A percentile compares a stretch with the other conserved stretches of the same genome.
These are phyloP conservation scores for Stemphylium lycopersici DNA, from an alignment of 2,329 filamentous ascomycete genomes.

Conservation along the genomic window DNA sequence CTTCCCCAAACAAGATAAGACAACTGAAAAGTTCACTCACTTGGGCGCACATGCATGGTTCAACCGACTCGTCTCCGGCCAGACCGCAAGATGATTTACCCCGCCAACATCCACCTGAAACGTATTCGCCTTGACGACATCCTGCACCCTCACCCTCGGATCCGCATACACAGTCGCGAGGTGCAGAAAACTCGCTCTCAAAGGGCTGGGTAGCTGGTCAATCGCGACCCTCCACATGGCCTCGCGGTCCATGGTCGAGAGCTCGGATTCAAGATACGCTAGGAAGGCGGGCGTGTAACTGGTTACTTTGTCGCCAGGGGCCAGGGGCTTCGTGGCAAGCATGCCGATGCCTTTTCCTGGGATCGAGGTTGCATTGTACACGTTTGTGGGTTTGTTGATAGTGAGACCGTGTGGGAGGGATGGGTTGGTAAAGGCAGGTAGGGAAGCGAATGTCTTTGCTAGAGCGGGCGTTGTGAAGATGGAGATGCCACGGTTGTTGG, in stretches of 20 bases:
- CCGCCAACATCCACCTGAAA: slow-evolving; percentile 39
- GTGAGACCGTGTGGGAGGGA: slow-evolving; percentile 5
- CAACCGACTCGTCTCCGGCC: slow-evolving; percentile 49
- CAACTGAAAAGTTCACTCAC: slow-evolving; percentile 20
- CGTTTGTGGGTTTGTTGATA: slow-evolving; percentile 28
- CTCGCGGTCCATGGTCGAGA: slow-evolving; percentile 37
- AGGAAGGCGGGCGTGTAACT: slow-evolving; percentile 42
- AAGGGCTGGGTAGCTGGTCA: slow-evolving; percentile 29
- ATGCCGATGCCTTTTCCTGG: slow-evolving; percentile 42
- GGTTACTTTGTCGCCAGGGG: slow-evolving; percentile 34
- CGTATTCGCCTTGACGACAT: slow-evolving; percentile 46
- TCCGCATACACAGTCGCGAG: slow-evolving; percentile 38
- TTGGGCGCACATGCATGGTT: slow-evolving; percentile 52
- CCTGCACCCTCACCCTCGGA: slow-evolving; percentile 34
- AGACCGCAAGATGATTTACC: slow-evolving; percentile 43
- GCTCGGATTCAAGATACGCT: slow-evolving; percentile 37
- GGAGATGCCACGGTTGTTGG: slow-evolving; percentile 40
- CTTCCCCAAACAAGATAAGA: background rate
- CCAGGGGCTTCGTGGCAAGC: slow-evolving; percentile 30
- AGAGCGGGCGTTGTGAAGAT: slow-evolving; percentile 43
- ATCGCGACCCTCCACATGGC: slow-evolving; percentile 35
- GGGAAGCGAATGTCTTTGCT: slow-evolving; percentile 25
- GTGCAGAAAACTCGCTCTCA: slow-evolving; percentile 23
- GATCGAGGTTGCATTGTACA: slow-evolving; percentile 30
- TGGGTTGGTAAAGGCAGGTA: slow-evolving; percentile 33